Evolutionary conservation across 768 basidiomycete genomes (phyloP).

Genomic region (Boletus eberwhitei): DNA sequence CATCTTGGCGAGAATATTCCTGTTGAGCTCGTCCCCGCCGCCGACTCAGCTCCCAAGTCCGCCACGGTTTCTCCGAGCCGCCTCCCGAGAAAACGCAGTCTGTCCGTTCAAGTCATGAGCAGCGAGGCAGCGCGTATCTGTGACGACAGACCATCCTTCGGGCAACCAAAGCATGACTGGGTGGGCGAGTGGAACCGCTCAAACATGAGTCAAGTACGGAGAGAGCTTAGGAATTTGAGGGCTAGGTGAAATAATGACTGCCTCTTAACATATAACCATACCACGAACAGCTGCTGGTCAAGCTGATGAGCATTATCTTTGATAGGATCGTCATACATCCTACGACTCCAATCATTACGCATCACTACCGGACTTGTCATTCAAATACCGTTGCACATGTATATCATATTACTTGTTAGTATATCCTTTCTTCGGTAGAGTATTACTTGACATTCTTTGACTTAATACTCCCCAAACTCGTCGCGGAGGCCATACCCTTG

Average conservation of each 20-base stretch:
- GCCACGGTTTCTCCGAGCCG: not conserved
- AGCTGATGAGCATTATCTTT: not conserved
- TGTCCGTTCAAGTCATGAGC: conserved; percentile 11
- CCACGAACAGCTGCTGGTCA: conserved; percentile 18
- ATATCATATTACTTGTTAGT: not conserved
- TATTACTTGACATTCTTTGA: not conserved
- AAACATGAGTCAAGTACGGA: conserved; percentile 39
- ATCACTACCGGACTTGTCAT: conserved; percentile 2
- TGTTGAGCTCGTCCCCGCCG: conserved; percentile 46
- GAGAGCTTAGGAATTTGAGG: conserved; percentile 32
- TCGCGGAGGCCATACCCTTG: not conserved
- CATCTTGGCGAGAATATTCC: conserved; percentile 61
- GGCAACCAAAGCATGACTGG: conserved; percentile 24
- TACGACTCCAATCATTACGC: conserved; percentile 9
- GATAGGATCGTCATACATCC: not conserved
- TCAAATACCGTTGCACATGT: not conserved
- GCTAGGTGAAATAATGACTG: conserved; percentile 3
- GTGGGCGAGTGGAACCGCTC: conserved; percentile 41
- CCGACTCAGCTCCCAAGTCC: conserved; percentile 2
- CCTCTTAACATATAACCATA: not conserved
- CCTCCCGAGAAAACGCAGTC: conserved; percentile 8
- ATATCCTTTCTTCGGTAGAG: not conserved
- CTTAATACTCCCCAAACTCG: not conserved
- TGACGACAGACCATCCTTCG: not conserved
- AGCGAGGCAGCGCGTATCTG: not conserved